Evolutionary conservation across 768 basidiomycete species (phyloP), one percentile per base, ranked within the genome.

Genomic region (Sporobolomyces pararoseus): DNA sequence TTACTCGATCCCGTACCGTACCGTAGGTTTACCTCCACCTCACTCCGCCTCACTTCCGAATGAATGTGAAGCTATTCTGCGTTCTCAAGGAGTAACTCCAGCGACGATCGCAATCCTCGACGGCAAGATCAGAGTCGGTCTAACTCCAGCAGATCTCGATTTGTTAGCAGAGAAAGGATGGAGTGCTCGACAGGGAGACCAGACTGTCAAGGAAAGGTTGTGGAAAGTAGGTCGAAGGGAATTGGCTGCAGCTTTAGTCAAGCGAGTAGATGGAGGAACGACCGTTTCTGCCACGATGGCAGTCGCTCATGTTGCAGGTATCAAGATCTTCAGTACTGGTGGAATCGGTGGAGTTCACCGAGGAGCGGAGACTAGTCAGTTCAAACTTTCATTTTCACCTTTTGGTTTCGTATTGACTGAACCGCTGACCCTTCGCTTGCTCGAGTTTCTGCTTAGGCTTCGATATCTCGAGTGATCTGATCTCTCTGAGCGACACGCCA

Each of bases 391-490:
- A 7, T 12, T 52, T 14, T 54, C 47, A n/a, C n/a, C 12, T 31
- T 23, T 50, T 46, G 1, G 0, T 27, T 39, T 50, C 27, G 10
- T 29, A 9, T 16, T 55, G 19, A 2, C 59, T 19, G 35, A 34
- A 17, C 6, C 16, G 4, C 3, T 37, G 7, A 35, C 37, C 19
- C 2, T 39, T 3, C 16, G 39, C 16, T 7, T 31, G 39, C 21
- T 47, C 14, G 13, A 6, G 10, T 42, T 17, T 42, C 39, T 42
- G 39, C 39, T n/a, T 74, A 96, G 91, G 90, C 23, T 86, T 98
- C 86, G 95, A 99, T 76, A 82, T 99, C 34, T 97, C 95, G 21
- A 92, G 95, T 21, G 95, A 99, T 78, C 82, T 99, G 21, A 87
- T 88, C 13, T 92, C 97, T 78, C 84, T 99, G 39, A 83, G 89